Conservation (phyloP, 768 basidiomycete genomes). For the Pulveroboletus ravenelii region DNA sequence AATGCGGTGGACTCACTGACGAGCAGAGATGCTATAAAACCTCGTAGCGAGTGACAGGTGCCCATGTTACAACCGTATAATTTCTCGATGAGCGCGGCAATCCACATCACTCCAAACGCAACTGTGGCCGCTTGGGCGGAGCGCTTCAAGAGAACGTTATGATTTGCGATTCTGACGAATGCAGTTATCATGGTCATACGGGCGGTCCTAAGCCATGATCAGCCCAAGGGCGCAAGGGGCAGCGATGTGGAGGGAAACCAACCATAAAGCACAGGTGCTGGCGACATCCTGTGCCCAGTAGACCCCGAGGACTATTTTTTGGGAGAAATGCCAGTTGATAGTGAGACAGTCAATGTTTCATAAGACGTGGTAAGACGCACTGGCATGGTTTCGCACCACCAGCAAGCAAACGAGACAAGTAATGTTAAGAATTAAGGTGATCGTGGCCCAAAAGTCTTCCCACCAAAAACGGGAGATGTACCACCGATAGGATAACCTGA, state of each 20-base stretch:
- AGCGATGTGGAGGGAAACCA: background rate
- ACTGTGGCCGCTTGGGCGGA: background rate
- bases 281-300: background rate
- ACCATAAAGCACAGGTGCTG: background rate
- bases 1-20: background rate
- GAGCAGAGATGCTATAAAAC: background rate
- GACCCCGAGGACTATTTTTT: background rate
- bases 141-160: background rate
- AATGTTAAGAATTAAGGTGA: background rate
- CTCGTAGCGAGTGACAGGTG: background rate
- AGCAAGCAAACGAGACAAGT: background rate
- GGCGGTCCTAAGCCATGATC: background rate
- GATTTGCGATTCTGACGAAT: background rate
- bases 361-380: background rate
- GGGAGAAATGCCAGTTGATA: background rate
- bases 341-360: background rate
- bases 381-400: background rate
- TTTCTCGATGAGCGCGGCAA: background rate
- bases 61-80: background rate
- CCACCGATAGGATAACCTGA: slow-evolving; percentile 3
- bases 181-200: slow-evolving; percentile 4
- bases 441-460: slow-evolving; percentile 3
- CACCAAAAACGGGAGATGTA: slow-evolving; percentile 1
- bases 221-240: background rate
- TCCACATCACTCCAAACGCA: slow-evolving; percentile 1